These are phyloP conservation scores for Parastagonospora avenae DNA, from an alignment of 2,329 filamentous ascomycete genomes.

Conservation along the genomic window DNA sequence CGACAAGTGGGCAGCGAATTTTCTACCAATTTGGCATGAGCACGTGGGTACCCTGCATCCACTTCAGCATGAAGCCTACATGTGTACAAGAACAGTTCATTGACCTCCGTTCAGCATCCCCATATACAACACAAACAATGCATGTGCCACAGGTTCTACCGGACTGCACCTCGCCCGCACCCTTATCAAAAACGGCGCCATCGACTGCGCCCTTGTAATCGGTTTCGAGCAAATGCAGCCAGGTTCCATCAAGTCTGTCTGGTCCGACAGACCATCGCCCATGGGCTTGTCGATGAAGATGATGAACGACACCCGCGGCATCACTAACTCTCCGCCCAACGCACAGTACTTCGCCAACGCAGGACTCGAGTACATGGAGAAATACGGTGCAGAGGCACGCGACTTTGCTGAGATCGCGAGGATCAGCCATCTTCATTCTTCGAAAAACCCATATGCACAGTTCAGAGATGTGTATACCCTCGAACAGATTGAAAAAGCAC, in stretches of 20 bases:
- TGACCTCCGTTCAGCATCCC: constrained; percentile 65
- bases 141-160: constrained; percentile 91
- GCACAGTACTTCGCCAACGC: constrained; percentile 96
- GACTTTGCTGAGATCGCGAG: constrained; percentile 95
- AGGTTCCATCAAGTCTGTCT: constrained; percentile 79
- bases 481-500: constrained; percentile 76
- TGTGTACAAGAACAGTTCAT: background rate
- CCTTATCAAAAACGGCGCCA: constrained; percentile 75
- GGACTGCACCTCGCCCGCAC: constrained; percentile 82
- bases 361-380: constrained; percentile 91
- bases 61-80: no score
- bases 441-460: constrained; percentile 91
- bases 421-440: constrained; percentile 87
- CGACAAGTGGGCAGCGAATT: constrained; percentile 89
- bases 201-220: constrained; percentile 86
- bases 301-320: constrained; percentile 80
- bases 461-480: constrained; percentile 88
- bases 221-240: constrained; percentile 98
- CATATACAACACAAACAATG: constrained; percentile 98
- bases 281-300: constrained; percentile 73
- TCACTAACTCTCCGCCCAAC: constrained; percentile 79
- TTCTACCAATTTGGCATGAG: constrained; percentile 99
- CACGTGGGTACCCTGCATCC: constrained; percentile 30
- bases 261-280: constrained; percentile 81
- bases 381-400: constrained; percentile 79